phyloP scores from a whole-genome alignment of 805 yeast genomes.

The Yueomyces sinensis region DNA sequence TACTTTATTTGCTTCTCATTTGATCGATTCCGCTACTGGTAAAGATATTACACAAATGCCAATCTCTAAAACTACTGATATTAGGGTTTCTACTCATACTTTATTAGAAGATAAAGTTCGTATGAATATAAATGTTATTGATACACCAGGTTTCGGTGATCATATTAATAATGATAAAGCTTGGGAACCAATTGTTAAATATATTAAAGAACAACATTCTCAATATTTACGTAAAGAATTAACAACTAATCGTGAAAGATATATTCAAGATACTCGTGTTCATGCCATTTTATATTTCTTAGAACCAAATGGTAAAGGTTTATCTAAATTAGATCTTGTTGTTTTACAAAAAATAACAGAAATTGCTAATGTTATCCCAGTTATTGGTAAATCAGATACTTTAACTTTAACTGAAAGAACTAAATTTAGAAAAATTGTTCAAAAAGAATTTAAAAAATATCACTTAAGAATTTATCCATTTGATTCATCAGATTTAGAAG shows the following conservation, averaged over 20 bases:
- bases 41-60: slow-evolving; percentile 58
- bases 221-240: slow-evolving; percentile 84
- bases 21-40: slow-evolving; percentile 56
- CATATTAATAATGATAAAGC: slow-evolving; percentile 89
- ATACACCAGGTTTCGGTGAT: slow-evolving; percentile 98
- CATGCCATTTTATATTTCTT: slow-evolving; percentile 88
- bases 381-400: slow-evolving; percentile 88
- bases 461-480: slow-evolving; percentile 75
- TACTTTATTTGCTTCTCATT: slow-evolving; percentile 75
- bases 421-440: slow-evolving; percentile 61
- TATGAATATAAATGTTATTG: slow-evolving; percentile 76
- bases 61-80: slow-evolving; percentile 75
- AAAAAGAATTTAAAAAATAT: slow-evolving; percentile 61
- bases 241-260: slow-evolving; percentile 82
- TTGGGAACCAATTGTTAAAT: slow-evolving; percentile 93
- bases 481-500: slow-evolving; percentile 54
- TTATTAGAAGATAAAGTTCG: slow-evolving; percentile 79
- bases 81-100: slow-evolving; percentile 54
- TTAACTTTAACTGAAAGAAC: slow-evolving; percentile 77
- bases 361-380: slow-evolving; percentile 87
- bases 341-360: slow-evolving; percentile 77
- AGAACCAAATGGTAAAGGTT: slow-evolving; percentile 80
- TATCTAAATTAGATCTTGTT: slow-evolving; percentile 68
- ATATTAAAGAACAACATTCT: slow-evolving; percentile 90
- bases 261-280: slow-evolving; percentile 77